phyloP scores from a whole-genome alignment of 805 yeast species.

The Grigorovia yakushimaensis region DNA sequence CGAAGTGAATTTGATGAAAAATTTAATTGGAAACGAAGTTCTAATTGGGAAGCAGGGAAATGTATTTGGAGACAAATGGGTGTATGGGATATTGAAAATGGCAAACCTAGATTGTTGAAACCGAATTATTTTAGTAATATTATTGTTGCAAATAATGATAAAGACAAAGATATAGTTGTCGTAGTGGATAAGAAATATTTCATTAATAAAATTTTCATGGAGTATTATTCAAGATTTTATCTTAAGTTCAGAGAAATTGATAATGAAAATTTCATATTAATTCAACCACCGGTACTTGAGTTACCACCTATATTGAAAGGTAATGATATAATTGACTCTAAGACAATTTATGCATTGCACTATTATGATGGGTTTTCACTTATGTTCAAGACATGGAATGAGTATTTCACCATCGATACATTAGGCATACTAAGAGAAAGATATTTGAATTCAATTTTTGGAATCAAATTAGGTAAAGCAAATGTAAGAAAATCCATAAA shows the following conservation, averaged over 20 bases:
- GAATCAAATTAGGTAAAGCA: conserved; percentile 72
- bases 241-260: conserved; percentile 38
- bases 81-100: conserved; percentile 50
- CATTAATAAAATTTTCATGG: conserved; percentile 54
- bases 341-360: conserved; percentile 75
- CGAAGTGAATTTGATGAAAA: conserved; percentile 38
- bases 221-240: conserved; percentile 47
- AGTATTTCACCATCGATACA: conserved; percentile 75
- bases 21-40: conserved; percentile 61
- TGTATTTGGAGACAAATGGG: conserved; percentile 78
- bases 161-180: conserved; percentile 1
- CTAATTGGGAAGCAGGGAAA: conserved; percentile 58
- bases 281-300: conserved; percentile 78
- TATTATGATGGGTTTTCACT: conserved; percentile 92
- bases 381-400: conserved; percentile 86
- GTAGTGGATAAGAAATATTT: conserved; percentile 43
- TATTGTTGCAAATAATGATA: background rate
- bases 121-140: conserved; percentile 41
- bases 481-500: conserved; percentile 65
- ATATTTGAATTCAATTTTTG: conserved; percentile 62
- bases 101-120: conserved; percentile 23
- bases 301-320: conserved; percentile 59
- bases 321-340: conserved; percentile 45
- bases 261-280: conserved; percentile 42
- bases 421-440: conserved; percentile 74